Evolutionary conservation across 176 grass and related monocot genomes (phyloP).

Genomic region (Poa pratensis): DNA sequence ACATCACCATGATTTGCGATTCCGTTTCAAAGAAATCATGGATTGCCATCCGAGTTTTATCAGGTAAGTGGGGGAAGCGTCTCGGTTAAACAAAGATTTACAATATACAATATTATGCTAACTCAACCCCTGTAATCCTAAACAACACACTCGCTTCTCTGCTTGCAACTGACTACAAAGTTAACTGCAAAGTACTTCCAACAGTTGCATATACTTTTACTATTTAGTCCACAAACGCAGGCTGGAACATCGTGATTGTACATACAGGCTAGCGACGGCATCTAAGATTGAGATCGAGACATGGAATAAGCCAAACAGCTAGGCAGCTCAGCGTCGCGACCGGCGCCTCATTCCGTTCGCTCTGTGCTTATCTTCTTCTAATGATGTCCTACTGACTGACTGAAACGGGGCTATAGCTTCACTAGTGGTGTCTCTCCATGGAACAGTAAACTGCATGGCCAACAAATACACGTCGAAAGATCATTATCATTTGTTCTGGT

Average conservation of each 20-base stretch:
- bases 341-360: neutral
- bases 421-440: too few relatives aligned
- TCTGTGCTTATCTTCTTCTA: neutral
- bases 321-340: too few relatives aligned
- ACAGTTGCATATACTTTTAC: neutral
- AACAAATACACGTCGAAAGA: too few relatives aligned
- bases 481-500: too few relatives aligned
- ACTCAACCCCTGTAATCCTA: neutral
- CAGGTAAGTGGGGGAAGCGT: neutral
- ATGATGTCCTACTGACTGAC: too few relatives aligned
- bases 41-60: too few relatives aligned
- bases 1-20: too few relatives aligned
- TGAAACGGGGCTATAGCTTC: too few relatives aligned
- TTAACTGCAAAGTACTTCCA: too few relatives aligned
- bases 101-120: too few relatives aligned
- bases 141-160: neutral
- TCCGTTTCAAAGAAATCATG: too few relatives aligned
- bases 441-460: too few relatives aligned
- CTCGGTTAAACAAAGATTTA: neutral
- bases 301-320: neutral
- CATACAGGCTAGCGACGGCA: neutral
- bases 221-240: neutral
- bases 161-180: neutral
- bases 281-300: neutral
- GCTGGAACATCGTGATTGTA: neutral